Evolutionary conservation across 2,329 filamentous ascomycete species (phyloP), one percentile per base, ranked within the genome.

Genomic region (Fusarium concolor): DNA sequence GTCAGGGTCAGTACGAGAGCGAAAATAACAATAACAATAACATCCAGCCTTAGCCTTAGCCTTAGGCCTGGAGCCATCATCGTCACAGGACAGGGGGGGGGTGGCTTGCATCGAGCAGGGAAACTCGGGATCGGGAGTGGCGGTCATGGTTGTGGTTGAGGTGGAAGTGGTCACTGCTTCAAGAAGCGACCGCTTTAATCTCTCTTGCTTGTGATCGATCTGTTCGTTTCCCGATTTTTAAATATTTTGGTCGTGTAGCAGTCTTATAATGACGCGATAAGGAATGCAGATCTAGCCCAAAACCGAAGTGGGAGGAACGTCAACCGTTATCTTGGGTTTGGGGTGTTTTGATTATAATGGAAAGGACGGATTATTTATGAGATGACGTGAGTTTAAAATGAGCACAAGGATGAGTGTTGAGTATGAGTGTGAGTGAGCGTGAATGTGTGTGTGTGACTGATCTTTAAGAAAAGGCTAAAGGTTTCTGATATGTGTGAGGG

Each of bases 31-130:
- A 63, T 31, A 63, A 63, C 58, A 63, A 63, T 35, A 63, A 63
- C 58, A 46, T 43, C 49, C 57, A 50, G 53, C 22, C 56, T 60
- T 59, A 31, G 56, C 18, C 61, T 55, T 55, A 51, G 35, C 51
- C 28, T 24, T 24, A 24, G 22, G 22, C 22, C 22, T 24, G 22
- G 22, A 24, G 22, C 41, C 49, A 49, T 62, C 66, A 66, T 68
- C 46, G 62, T 58, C 39, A 51, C 52, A 60, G 50, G 51, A 52
- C 41, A 45, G 35, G 53, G 63, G 53, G 63, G 70, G 65, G 59
- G 68, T 56, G 62, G 66, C 87, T 75, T 82, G 90, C 89, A 92
- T 76, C 31, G 86, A 84, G 78, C 88, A 91, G 51, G 89, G 88
- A 72, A 90, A 91, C 17, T 83, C 81, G 46, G 81, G 70, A 69